phyloP scores from a whole-genome alignment of 805 yeast species.

The Candida manassasensis region DNA sequence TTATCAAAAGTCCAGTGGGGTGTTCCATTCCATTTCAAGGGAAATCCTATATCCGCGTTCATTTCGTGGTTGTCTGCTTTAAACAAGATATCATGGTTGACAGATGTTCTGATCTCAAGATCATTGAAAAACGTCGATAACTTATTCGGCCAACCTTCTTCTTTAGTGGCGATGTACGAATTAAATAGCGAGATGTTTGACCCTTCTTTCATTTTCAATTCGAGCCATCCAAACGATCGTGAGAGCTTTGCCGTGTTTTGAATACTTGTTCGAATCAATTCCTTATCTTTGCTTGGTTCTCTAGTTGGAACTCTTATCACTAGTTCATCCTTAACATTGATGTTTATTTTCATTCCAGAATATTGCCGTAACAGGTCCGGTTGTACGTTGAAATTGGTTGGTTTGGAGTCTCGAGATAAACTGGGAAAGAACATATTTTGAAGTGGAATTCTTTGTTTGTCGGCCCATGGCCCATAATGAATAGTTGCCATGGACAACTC shows the following conservation, averaged over 20 bases:
- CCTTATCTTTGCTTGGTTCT: constrained; percentile 73
- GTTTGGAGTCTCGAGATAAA: constrained; percentile 50
- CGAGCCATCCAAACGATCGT: constrained; percentile 91
- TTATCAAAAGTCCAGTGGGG: constrained; percentile 64
- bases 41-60: constrained; percentile 58
- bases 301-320: constrained; percentile 75
- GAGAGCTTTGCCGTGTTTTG: constrained; percentile 15
- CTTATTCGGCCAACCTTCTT: constrained; percentile 52
- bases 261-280: constrained; percentile 14
- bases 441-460: constrained; percentile 67
- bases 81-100: constrained; percentile 79
- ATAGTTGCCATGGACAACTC: constrained; percentile 57
- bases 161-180: constrained; percentile 48
- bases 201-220: constrained; percentile 53
- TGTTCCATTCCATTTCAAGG: constrained; percentile 78
- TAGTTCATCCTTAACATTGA: constrained; percentile 60
- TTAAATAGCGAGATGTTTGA: constrained; percentile 45
- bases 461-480: constrained; percentile 95
- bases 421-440: constrained; percentile 68
- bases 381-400: constrained; percentile 19
- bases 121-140: constrained; percentile 42
- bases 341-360: constrained; percentile 50
- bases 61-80: constrained; percentile 55
- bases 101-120: constrained; percentile 73
- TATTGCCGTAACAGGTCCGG: constrained; percentile 54